Percentiles rank a stretch among this genome's conserved stretches.
phyloP scores from a whole-genome alignment of 768 basidiomycete species.

The Lactarius vividus region DNA sequence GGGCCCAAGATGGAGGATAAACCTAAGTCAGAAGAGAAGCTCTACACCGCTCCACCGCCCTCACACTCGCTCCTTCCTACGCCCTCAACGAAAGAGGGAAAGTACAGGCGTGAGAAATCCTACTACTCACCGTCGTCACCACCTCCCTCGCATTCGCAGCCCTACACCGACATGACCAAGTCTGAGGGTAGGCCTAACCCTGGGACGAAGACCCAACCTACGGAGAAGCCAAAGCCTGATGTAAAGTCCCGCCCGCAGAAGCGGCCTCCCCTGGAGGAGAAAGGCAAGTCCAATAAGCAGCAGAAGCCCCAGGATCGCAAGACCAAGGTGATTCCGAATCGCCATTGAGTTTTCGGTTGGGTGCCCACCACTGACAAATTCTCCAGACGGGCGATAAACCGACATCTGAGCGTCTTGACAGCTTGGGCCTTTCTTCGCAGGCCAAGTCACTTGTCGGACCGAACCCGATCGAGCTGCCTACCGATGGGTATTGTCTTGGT shows the following conservation, averaged over 20 bases:
- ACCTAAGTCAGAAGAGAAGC: neutral
- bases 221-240: neutral
- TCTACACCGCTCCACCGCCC: too few relatives aligned
- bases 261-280: neutral
- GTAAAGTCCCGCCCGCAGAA: neutral
- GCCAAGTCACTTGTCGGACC: neutral
- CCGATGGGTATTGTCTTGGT: neutral
- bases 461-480: neutral
- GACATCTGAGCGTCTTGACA: neutral
- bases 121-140: neutral
- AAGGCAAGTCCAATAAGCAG: constrained; percentile 3
- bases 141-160: neutral
- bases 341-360: neutral
- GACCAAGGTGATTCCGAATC: neutral
- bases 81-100: neutral
- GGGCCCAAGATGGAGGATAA: neutral
- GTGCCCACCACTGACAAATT: neutral
- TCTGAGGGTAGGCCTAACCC: neutral
- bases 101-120: neutral
- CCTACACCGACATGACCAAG: neutral
- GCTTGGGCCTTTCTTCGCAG: neutral
- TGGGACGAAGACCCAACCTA: neutral
- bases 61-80: neutral
- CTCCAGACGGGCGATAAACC: neutral
- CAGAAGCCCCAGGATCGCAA: neutral